Percentiles rank a stretch among this genome's conserved stretches.
Conservation (phyloP, 2,329 filamentous ascomycete species). For the Aspergillus ochraceoroseus region DNA sequence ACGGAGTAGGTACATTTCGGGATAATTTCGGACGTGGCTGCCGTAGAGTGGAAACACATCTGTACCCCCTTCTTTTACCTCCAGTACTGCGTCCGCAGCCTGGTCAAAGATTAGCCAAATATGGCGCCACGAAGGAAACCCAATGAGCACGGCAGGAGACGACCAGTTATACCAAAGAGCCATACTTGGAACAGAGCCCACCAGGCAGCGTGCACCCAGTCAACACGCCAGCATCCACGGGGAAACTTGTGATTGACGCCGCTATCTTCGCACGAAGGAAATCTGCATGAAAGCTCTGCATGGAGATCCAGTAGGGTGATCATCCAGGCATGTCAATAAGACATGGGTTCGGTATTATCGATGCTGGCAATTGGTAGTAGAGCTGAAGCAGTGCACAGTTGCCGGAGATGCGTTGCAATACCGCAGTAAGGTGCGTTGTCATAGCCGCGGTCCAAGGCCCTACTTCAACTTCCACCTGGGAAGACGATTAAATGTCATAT, state of each 20-base stretch:
- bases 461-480: too few species aligned
- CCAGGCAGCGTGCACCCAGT: slow-evolving; percentile 1
- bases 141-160: background rate
- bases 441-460: too few species aligned
- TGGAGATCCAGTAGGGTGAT: too few species aligned
- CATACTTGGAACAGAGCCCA: background rate
- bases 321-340: too few species aligned
- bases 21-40: slow-evolving; percentile 5
- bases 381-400: too few species aligned
- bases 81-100: background rate
- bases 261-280: slow-evolving; percentile 8
- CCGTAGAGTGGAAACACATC: background rate
- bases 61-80: too few species aligned
- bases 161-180: background rate
- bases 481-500: too few species aligned
- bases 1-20: background rate
- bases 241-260: slow-evolving; percentile 5
- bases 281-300: background rate
- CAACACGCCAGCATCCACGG: background rate
- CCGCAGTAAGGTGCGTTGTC: too few species aligned
- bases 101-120: background rate
- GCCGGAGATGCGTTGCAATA: too few species aligned
- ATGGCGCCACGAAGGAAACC: slow-evolving; percentile 11
- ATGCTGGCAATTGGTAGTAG: too few species aligned
- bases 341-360: too few species aligned